Evolutionary conservation across 495 filamentous ascomycete species (phyloP).

Genomic region (Viridothelium virens): DNA sequence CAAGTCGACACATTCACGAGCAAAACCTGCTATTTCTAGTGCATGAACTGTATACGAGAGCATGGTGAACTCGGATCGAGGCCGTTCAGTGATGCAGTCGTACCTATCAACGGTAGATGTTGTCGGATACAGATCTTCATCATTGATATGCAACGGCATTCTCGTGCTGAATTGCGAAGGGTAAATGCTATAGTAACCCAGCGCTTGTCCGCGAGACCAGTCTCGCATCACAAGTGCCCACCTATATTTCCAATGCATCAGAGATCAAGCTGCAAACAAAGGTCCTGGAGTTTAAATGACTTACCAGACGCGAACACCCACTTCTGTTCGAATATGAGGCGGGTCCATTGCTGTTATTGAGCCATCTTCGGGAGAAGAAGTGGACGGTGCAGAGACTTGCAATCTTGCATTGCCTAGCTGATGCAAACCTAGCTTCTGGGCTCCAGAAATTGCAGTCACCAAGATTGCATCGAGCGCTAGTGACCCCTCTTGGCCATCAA

Average conservation of each 20-base stretch:
- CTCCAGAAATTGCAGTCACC: slow-evolving; percentile 32
- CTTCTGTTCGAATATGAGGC: not conserved
- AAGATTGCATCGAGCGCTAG: slow-evolving; percentile 29
- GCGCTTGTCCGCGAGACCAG: slow-evolving; percentile 27
- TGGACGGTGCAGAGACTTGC: not conserved
- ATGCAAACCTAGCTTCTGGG: slow-evolving; percentile 31
- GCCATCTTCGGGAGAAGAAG: not conserved
- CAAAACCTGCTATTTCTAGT: slow-evolving; percentile 24
- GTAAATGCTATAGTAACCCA: slow-evolving; percentile 30
- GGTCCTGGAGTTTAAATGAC: not conserved
- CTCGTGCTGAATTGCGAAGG: slow-evolving; percentile 54
- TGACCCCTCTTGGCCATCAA: slow-evolving; percentile 25
- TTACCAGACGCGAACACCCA: slow-evolving; percentile 6
- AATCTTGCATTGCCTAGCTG: slow-evolving; percentile 26
- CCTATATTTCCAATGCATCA: slow-evolving; percentile 15
- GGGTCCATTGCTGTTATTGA: not conserved
- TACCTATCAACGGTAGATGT: not conserved
- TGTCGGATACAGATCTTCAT: slow-evolving; percentile 59
- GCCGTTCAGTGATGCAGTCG: slow-evolving; percentile 24
- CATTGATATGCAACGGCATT: slow-evolving; percentile 59
- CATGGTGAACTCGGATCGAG: slow-evolving; percentile 32
- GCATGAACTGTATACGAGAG: slow-evolving; percentile 31
- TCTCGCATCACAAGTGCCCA: slow-evolving; percentile 31
- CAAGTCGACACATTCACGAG: slow-evolving; percentile 29
- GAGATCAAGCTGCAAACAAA: not conserved